Conservation (phyloP, 202 grass and related monocot genomes). For the Schoenoplectus tabernaemontani region DNA sequence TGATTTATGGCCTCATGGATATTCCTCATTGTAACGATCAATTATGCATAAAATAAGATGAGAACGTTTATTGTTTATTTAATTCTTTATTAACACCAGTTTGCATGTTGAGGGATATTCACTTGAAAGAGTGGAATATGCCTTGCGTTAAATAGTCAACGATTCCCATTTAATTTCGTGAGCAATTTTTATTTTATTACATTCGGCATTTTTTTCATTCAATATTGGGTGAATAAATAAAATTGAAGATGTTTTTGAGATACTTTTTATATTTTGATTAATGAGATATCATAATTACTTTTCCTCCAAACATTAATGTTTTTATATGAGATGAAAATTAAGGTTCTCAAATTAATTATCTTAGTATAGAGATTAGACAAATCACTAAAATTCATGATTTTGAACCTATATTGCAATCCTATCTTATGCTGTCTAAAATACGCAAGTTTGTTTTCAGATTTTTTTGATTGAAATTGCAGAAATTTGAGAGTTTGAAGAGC, state of each 20-base stretch:
- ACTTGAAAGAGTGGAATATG: not conserved
- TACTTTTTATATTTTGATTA: not conserved
- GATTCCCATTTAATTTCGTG: not conserved
- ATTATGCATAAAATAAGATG: not conserved
- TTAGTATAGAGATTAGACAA: too few species aligned
- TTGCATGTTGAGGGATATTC: slow-evolving; percentile 1
- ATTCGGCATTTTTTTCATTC: not conserved
- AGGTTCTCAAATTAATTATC: too few species aligned
- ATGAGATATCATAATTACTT: not conserved
- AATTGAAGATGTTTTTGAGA: not conserved
- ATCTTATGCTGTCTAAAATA: too few species aligned
- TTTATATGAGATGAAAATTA: too few species aligned
- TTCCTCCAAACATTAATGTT: too few species aligned
- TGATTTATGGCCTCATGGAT: too few species aligned
- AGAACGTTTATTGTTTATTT: not conserved
- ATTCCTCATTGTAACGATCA: not conserved
- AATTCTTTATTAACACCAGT: not conserved
- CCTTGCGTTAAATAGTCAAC: not conserved
- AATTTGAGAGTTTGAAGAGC: too few species aligned
- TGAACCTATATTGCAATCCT: too few species aligned
- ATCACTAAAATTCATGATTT: too few species aligned
- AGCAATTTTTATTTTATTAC: not conserved
- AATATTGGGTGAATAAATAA: not conserved
- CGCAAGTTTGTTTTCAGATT: too few species aligned
- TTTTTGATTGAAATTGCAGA: too few species aligned